Evolutionary conservation across 2,329 filamentous ascomycete genomes (phyloP).

Genomic region (Hymenoscyphus scutula): DNA sequence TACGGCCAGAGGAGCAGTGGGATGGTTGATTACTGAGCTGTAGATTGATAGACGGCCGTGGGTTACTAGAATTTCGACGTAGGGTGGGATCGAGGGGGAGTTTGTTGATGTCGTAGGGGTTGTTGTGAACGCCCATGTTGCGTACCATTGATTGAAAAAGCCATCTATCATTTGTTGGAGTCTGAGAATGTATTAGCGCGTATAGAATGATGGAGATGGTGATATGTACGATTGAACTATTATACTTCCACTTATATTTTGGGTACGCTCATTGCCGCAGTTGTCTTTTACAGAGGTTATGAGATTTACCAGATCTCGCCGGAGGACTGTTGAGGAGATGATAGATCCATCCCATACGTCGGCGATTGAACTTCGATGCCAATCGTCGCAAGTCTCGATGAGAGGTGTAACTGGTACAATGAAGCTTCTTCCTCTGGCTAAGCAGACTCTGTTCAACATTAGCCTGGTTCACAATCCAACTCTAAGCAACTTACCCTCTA

Average conservation of each 20-base stretch:
- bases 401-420: slow-evolving; percentile 65
- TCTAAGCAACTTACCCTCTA: slow-evolving; percentile 49
- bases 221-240: slow-evolving; percentile 51
- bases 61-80: slow-evolving; percentile 71
- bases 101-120: slow-evolving; percentile 23
- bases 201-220: neutral
- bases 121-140: slow-evolving; percentile 57
- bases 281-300: slow-evolving; percentile 56
- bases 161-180: slow-evolving; percentile 61
- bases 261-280: slow-evolving; percentile 56
- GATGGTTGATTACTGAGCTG: slow-evolving; percentile 71
- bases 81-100: slow-evolving; percentile 56
- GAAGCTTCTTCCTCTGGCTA: slow-evolving; percentile 67
- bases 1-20: slow-evolving; percentile 66
- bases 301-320: slow-evolving; percentile 62
- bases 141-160: slow-evolving; percentile 65
- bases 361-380: slow-evolving; percentile 62
- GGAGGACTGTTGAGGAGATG: slow-evolving; percentile 67
- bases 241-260: slow-evolving; percentile 48
- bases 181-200: slow-evolving; percentile 28
- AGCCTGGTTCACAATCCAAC: slow-evolving; percentile 16
- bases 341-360: slow-evolving; percentile 69
- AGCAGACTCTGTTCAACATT: slow-evolving; percentile 51
- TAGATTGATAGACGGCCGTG: slow-evolving; percentile 75
- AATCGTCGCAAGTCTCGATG: slow-evolving; percentile 65